A percentile compares a stretch with the other conserved stretches of the same genome.
Conservation (phyloP, 345 rosid genomes). For the Brassica napus region Da-Ae NC_063448.1:20933001-20933500, state of each 20-base stretch:
- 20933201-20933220: conserved; percentile 91
- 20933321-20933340: conserved; percentile 48
- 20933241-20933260: conserved; percentile 86
- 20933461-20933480: conserved; percentile 86
- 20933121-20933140: conserved; percentile 2
- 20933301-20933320: conserved; percentile 85
- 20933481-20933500: conserved; percentile 63
- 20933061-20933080: conserved; percentile 93
- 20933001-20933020: conserved; percentile 1
- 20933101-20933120: conserved; percentile 50
- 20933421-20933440: conserved; percentile 65
- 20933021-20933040: conserved; percentile 71
- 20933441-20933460: conserved; percentile 85
- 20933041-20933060: conserved; percentile 94
- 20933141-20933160: background rate
- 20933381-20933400: background rate
- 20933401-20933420: conserved; percentile 60
- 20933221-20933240: conserved; percentile 68
- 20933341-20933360: background rate
- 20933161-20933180: background rate
- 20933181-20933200: background rate
- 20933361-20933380: background rate
- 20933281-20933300: conserved; percentile 67
- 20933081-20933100: conserved; percentile 98
- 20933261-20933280: conserved; percentile 65